A percentile compares a stretch with the other conserved stretches of the same genome.
These are phyloP conservation scores for Epichloe sylvatica DNA, from an alignment of 2,329 filamentous ascomycete genomes.

Conservation along the genomic window DNA sequence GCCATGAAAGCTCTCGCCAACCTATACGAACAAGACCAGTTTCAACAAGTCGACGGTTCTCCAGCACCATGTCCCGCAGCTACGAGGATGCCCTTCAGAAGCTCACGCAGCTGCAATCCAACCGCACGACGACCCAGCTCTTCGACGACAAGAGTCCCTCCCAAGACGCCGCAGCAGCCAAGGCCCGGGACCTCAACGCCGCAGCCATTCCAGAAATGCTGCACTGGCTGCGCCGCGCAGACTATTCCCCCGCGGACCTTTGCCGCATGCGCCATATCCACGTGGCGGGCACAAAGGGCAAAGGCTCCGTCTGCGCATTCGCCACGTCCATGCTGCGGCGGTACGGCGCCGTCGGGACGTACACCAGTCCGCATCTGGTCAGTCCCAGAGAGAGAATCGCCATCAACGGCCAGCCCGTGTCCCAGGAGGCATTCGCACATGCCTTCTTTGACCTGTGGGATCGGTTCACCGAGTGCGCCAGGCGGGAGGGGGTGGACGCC, in stretches of 20 bases:
- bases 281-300: slow-evolving; percentile 87
- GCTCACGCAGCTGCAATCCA: slow-evolving; percentile 66
- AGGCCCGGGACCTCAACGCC: slow-evolving; percentile 44
- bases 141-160: slow-evolving; percentile 23
- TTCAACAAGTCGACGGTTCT: background rate
- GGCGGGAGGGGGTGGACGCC: slow-evolving; percentile 16
- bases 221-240: slow-evolving; percentile 60
- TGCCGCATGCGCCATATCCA: slow-evolving; percentile 48
- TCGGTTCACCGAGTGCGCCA: slow-evolving; percentile 28
- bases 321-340: slow-evolving; percentile 60
- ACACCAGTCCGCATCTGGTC: slow-evolving; percentile 74
- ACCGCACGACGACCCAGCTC: slow-evolving; percentile 48
- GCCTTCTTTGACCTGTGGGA: slow-evolving; percentile 86
- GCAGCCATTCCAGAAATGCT: slow-evolving; percentile 70
- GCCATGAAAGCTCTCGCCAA: background rate
- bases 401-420: slow-evolving; percentile 59
- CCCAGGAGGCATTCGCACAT: slow-evolving; percentile 52
- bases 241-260: slow-evolving; percentile 45
- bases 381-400: slow-evolving; percentile 72
- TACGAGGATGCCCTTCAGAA: slow-evolving; percentile 57
- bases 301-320: slow-evolving; percentile 78
- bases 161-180: slow-evolving; percentile 37
- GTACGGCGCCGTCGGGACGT: slow-evolving; percentile 50
- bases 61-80: slow-evolving; percentile 17
- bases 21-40: background rate